Evolutionary conservation across 2,329 filamentous ascomycete genomes (phyloP), one percentile per base, ranked within the genome.

Genomic region (Lachnellula subtilissima): DNA sequence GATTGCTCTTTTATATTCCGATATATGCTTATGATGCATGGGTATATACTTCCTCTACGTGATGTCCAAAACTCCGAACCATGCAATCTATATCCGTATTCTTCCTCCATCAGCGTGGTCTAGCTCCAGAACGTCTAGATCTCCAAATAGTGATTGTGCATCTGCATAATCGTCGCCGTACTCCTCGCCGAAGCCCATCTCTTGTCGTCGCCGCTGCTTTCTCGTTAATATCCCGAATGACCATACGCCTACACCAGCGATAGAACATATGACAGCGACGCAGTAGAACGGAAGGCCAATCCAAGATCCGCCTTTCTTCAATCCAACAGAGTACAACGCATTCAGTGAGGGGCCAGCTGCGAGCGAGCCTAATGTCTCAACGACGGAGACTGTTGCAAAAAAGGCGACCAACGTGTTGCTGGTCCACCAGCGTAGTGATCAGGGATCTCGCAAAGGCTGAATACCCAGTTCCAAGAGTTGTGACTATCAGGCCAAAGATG

Each of bases 401-500:
- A 2, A 70, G 47, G 11, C 61, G 58, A 7, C 52, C 67, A 4
- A 67, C 50, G 40, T 69, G 65, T 45, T 67, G 15, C 25, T 60
- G 35, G 14, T 67, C 63, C 1, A 69, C 63, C 3, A 68, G 23
- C 2, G 55, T 57, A 2, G 67, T 66, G n/a, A 67, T 58, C 2
- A 69, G 45, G 8, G 61, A 60, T 2, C 67, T 45, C 5, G 43
- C 52, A 4, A 67, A 25, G 0, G 63, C 49, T 1, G 45, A 35
- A n/a, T 63, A 65, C 2, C 67, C 68, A 1, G 50, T 62, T 7
- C 67, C 67, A 5, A 69, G 48, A 2, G 65, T 67, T 37, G 53
- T 67, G 5, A 67, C 55, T 4, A 60, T 48, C 14, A 69, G 35
- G 0, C 64, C 67, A 12, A 61, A 14, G 6, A 68, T 57, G 3